A percentile compares a stretch with the other conserved stretches of the same genome.
Evolutionary conservation across 805 yeast genomes (phyloP).

Genomic region (Candida qinlingensis): DNA sequence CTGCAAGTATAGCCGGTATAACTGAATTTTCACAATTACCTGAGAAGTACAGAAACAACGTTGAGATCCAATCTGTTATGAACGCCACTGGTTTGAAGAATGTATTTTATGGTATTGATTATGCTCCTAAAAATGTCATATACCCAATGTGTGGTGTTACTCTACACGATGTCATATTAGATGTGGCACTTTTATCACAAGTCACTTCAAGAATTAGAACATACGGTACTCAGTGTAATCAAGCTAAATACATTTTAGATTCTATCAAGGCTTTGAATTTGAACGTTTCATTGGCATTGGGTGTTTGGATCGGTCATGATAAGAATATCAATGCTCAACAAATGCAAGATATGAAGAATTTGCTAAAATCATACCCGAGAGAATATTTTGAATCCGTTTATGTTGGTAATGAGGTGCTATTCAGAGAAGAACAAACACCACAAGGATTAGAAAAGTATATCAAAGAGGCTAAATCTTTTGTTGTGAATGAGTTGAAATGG

Average conservation of each 20-base stretch:
- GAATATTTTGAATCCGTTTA: slow-evolving; percentile 43
- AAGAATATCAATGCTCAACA: slow-evolving; percentile 41
- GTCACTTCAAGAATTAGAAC: slow-evolving; percentile 53
- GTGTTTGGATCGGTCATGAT: slow-evolving; percentile 55
- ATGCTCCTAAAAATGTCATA: slow-evolving; percentile 50
- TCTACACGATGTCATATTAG: slow-evolving; percentile 45
- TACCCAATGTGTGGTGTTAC: slow-evolving; percentile 50
- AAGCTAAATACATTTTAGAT: slow-evolving; percentile 44
- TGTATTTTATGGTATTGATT: slow-evolving; percentile 52
- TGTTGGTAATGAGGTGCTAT: slow-evolving; percentile 61
- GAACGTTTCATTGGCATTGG: slow-evolving; percentile 53
- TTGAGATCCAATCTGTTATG: slow-evolving; percentile 35
- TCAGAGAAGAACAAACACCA: slow-evolving; percentile 42
- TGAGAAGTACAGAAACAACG: slow-evolving; percentile 28
- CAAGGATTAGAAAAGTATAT: slow-evolving; percentile 37
- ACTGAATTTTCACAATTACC: slow-evolving; percentile 30
- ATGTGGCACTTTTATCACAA: slow-evolving; percentile 50
- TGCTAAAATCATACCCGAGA: slow-evolving; percentile 40
- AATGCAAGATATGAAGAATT: slow-evolving; percentile 36
- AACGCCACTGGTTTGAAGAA: slow-evolving; percentile 26
- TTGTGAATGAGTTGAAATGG: slow-evolving; percentile 29
- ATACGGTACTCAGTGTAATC: slow-evolving; percentile 60
- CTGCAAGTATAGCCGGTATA: slow-evolving; percentile 16
- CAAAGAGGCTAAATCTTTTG: slow-evolving; percentile 33
- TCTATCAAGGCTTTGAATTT: slow-evolving; percentile 46